Percentiles rank a stretch among this genome's conserved stretches.
Conservation (phyloP, 345 rosid species). For the Euphorbia pulcherrima region DNA sequence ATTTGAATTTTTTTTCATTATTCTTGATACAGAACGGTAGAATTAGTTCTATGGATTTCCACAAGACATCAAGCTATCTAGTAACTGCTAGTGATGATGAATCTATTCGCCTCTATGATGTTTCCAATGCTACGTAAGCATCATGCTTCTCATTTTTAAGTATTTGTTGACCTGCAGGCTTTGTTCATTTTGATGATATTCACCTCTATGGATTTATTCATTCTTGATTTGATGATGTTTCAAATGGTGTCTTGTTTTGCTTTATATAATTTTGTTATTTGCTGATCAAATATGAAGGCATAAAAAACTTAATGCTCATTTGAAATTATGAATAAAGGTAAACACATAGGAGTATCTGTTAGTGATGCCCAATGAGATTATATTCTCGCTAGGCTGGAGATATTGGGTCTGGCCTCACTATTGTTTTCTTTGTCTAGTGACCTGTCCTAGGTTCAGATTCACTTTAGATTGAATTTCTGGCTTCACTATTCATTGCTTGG, state of each 20-base stretch:
- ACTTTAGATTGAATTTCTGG: neutral
- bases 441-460: neutral
- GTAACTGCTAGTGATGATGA: constrained; percentile 99
- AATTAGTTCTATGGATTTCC: constrained; percentile 92
- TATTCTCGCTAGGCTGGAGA: neutral
- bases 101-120: constrained; percentile 62
- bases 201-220: neutral
- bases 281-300: neutral
- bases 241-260: too few relatives aligned
- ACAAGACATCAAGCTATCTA: constrained; percentile 69
- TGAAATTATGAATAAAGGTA: neutral
- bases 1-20: neutral
- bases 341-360: neutral
- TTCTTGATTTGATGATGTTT: neutral
- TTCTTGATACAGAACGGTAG: constrained; percentile 52
- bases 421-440: too few relatives aligned
- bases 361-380: neutral
- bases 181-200: neutral
- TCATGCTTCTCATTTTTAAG: neutral
- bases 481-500: constrained; percentile 4
- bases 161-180: neutral
- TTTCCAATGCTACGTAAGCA: constrained; percentile 28
- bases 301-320: neutral
- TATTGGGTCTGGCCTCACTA: neutral
- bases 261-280: neutral